Base-by-base conservation (phyloP, 176 grass and related monocot species). In the Carex littledalei region DNA sequence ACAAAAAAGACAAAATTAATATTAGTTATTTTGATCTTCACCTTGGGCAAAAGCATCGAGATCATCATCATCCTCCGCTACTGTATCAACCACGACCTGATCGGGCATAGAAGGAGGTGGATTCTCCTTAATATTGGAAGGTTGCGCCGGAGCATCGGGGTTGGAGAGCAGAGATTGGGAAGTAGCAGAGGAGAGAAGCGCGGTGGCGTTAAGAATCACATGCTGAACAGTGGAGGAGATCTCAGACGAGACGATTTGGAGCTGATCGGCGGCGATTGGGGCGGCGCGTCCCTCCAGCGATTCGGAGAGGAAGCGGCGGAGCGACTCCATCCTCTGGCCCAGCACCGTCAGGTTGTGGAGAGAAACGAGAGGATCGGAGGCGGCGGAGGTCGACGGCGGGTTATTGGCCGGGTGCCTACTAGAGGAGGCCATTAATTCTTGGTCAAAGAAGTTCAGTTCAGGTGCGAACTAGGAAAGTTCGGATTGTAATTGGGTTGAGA, bases 131-230 rank as follows among this genome's bases (percentile, higher is more conserved):
- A 70, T 37, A 35, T 68, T 78, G 35, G 79, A 80, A 15, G 80
- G 54, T 6, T 85, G 54, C 0, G 67, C 24, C 0, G 75, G 80
- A 8, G 67, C 47, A 8, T 83, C 70, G 2, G 82, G 39, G 12
- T 70, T 54, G 3, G 75, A 31, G 21, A 73, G 79, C 20, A 74
- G 26, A 8, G 84, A 71, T 13, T 81, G 63, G 54, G 88, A 80
- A 43, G 84, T 63, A 82, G 88, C 87, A 69, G 84, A 91, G 71
- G 93, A 90, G 56, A 99, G 90, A 80, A 99, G 93, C 49, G 91
- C 85, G 34, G 95, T 87, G 54, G 90, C 91, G 90, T 90, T 92
- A 87, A 94, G 85, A 87, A 99, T 91, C 73, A 91, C 87, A 67
- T 91, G 89, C 16, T 91, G 96, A 0, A 92, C 91, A 10, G 96